Evolutionary conservation across 1,139 yeast genomes (phyloP).

Genomic region (Casaregolazyma suthepensis): DNA sequence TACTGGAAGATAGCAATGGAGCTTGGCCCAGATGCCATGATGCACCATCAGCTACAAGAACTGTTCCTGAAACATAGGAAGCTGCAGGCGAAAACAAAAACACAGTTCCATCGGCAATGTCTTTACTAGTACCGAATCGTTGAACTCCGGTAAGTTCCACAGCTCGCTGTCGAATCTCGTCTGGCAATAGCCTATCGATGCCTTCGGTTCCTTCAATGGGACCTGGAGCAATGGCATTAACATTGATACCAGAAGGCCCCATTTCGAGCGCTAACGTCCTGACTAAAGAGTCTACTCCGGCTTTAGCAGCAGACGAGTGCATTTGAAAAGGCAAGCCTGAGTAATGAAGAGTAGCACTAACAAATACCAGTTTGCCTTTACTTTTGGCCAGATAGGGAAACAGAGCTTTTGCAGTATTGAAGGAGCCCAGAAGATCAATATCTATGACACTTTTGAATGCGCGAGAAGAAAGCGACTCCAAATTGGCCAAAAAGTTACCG

Average conservation of each 20-base stretch:
- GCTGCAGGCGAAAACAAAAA: slow-evolving; percentile 81
- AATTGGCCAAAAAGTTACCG: slow-evolving; percentile 80
- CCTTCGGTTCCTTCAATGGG: slow-evolving; percentile 82
- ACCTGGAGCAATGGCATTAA: slow-evolving; percentile 85
- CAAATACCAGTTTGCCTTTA: slow-evolving; percentile 67
- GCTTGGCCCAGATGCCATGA: slow-evolving; percentile 53
- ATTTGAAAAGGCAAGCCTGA: slow-evolving; percentile 80
- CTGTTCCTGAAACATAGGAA: slow-evolving; percentile 67
- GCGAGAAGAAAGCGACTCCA: slow-evolving; percentile 69
- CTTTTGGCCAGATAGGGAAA: slow-evolving; percentile 56
- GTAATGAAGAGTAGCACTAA: slow-evolving; percentile 82
- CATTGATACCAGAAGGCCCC: slow-evolving; percentile 79
- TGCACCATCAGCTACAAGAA: slow-evolving; percentile 84
- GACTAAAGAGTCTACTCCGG: slow-evolving; percentile 84
- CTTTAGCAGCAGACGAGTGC: slow-evolving; percentile 91
- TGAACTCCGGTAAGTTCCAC: slow-evolving; percentile 61
- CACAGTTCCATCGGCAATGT: slow-evolving; percentile 85
- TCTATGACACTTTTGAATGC: slow-evolving; percentile 83
- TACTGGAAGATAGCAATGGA: neutral
- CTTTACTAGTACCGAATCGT: slow-evolving; percentile 65
- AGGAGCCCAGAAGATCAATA: slow-evolving; percentile 81
- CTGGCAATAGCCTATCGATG: slow-evolving; percentile 47
- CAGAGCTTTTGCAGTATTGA: slow-evolving; percentile 78
- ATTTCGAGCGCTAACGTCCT: slow-evolving; percentile 79
- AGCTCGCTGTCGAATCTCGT: slow-evolving; percentile 38